Evolutionary conservation across 1,139 yeast genomes (phyloP), one percentile per base, ranked within the genome.

Genomic region (Kluyveromyces marxianus): DNA sequence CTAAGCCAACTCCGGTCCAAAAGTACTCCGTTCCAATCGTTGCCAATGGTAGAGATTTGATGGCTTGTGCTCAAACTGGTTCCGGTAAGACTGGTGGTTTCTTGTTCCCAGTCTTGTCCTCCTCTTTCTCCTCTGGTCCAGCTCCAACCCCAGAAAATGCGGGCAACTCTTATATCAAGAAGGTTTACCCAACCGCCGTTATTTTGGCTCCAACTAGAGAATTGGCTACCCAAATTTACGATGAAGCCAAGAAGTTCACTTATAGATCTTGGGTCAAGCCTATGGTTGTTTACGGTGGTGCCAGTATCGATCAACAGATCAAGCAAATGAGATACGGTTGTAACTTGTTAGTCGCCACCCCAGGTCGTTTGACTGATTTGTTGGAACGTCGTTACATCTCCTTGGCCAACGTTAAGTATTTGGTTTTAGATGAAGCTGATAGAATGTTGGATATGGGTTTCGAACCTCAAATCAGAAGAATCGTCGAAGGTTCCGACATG

Each of bases 381-480:
- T 75, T 92, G 58, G 97, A 89, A 73, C 85, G 97, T 74, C 97
- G 97, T 63, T 77, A 82, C 64, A 87, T 92, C 57, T 89, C 97
- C 39, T 76, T 92, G 63, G 77, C 80, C 56, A 88, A 87, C 72
- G 89, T 92, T 71, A 88, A 86, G 70, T 92, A 88, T 71, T 78
- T 92, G 67, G 97, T 92, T 44, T 77, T 92, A 56, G 98, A 92
- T 72, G 98, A 92, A 77, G 98, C 98, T 65, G 98, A 92, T 73
- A 87, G 98, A 77, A 92, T 92, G 98, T 81, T 92, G 73, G 98
- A 92, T 82, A 92, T 92, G 98, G 98, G 98, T 77, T 92, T 92
- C 73, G 98, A 92, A 76, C 97, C 97, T 55, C 98, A 92, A 77
- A 92, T 92, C 66, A 87, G 98, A 79, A 87, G 90, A 68, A 90